These are phyloP conservation scores for Clitoria ternatea DNA, from an alignment of 306 rosid species.

Conservation along the genomic window DNA sequence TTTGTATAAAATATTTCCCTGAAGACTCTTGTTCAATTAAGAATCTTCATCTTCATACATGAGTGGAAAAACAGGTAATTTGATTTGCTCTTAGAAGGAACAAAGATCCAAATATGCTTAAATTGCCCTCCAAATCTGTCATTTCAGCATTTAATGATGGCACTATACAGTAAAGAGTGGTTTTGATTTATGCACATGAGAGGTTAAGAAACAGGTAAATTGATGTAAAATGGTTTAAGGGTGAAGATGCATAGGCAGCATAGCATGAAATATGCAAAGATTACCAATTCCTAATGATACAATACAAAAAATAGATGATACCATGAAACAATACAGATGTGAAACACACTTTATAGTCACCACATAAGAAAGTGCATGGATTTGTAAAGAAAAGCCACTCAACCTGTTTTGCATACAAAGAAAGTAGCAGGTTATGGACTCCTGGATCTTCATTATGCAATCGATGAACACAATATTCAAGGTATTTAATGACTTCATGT, in stretches of 20 bases:
- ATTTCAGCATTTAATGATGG: neutral
- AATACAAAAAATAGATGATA: neutral
- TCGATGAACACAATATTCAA: conserved; percentile 87
- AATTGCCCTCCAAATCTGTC: neutral
- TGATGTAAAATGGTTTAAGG: neutral
- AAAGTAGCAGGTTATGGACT: conserved; percentile 90
- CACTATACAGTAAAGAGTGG: neutral
- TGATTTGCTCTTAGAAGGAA: neutral
- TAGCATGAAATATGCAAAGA: neutral
- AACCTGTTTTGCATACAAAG: conserved; percentile 94
- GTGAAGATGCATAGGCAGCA: neutral
- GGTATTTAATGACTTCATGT: conserved; percentile 94
- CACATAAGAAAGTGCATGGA: conserved; percentile 13
- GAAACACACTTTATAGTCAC: neutral
- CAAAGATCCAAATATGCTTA: neutral
- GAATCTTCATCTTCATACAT: neutral
- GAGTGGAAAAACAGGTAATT: neutral
- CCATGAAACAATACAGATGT: neutral
- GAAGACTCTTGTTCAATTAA: neutral
- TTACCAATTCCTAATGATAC: neutral
- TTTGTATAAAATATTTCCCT: neutral
- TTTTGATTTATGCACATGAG: neutral
- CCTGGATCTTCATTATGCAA: conserved; percentile 98
- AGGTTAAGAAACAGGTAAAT: neutral
- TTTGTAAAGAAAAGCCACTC: conserved; percentile 22